phyloP scores from a whole-genome alignment of 768 basidiomycete genomes.

The Boletales sp. region DNA sequence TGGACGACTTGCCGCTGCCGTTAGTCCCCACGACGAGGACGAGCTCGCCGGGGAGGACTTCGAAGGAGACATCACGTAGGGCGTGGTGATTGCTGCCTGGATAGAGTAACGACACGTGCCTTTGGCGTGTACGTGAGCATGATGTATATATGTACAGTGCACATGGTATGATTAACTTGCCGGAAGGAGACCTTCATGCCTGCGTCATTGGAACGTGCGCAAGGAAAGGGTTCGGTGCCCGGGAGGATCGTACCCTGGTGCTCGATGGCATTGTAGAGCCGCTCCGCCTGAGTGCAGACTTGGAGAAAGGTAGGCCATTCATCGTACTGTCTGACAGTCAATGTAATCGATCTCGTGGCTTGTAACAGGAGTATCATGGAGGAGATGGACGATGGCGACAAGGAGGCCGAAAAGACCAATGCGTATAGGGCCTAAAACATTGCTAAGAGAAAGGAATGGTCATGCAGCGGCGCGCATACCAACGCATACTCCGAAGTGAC shows the following conservation, averaged over 20 bases:
- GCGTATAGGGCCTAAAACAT: conserved; percentile 22
- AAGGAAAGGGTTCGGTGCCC: conserved; percentile 21
- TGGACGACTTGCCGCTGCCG: conserved; percentile 27
- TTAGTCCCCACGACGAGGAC: conserved; percentile 31
- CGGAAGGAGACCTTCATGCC: conserved; percentile 29
- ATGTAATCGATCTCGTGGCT: conserved; percentile 19
- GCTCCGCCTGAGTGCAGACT: conserved; percentile 14
- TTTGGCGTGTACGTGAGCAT: conserved; percentile 2
- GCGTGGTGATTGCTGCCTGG: conserved; percentile 18
- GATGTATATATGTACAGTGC: background rate
- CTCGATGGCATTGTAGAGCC: conserved; percentile 21
- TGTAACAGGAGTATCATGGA: conserved; percentile 36
- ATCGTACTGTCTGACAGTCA: conserved; percentile 12
- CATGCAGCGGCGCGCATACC: conserved; percentile 16
- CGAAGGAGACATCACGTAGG: conserved; percentile 24
- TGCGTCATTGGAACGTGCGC: background rate
- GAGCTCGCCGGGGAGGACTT: conserved; percentile 26
- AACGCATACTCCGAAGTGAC: conserved; percentile 33
- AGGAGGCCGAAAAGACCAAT: conserved; percentile 18
- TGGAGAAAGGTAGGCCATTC: conserved; percentile 7
- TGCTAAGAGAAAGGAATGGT: too few species aligned
- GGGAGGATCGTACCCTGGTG: conserved; percentile 14
- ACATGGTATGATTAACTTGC: conserved; percentile 1
- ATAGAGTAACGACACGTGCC: conserved; percentile 23
- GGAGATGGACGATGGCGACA: conserved; percentile 28